These are phyloP conservation scores for Dioscorea cayenensis DNA, from an alignment of 116 monocot genomes.

Conservation along the genomic window DNA sequence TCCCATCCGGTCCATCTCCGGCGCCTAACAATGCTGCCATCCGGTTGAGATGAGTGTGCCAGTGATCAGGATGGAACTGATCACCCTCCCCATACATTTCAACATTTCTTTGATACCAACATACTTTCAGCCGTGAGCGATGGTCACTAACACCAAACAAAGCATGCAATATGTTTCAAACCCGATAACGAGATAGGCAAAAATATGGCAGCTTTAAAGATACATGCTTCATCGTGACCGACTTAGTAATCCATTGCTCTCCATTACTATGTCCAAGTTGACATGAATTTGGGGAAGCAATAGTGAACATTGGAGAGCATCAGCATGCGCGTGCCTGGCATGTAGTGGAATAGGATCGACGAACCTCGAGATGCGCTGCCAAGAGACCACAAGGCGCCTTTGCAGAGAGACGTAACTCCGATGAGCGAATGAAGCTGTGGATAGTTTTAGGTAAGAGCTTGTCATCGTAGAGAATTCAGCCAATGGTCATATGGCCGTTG, in stretches of 20 bases:
- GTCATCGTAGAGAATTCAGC: too few relatives aligned
- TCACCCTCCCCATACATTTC: constrained; percentile 31
- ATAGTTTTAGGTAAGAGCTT: too few relatives aligned
- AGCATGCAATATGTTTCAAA: too few relatives aligned
- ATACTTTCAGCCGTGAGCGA: constrained; percentile 9
- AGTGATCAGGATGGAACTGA: constrained; percentile 20
- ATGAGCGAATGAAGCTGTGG: too few relatives aligned
- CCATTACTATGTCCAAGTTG: constrained; percentile 25
- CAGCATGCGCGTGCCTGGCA: constrained; percentile 15
- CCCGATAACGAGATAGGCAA: constrained; percentile 28
- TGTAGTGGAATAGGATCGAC: constrained; percentile 3
- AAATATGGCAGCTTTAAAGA: constrained; percentile 19
- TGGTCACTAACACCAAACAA: constrained; percentile 26
- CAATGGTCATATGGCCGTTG: too few relatives aligned
- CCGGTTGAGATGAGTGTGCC: too few relatives aligned
- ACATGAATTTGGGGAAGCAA: constrained; percentile 32
- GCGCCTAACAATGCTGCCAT: constrained; percentile 14
- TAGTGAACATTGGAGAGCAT: constrained; percentile 9
- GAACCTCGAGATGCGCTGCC: constrained; percentile 2
- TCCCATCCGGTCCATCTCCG: too few relatives aligned
- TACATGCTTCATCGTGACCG: constrained; percentile 30
- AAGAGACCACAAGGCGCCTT: constrained; percentile 10
- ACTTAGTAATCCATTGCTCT: constrained; percentile 23
- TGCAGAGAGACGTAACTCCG: too few relatives aligned
- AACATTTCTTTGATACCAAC: constrained; percentile 10